Evolutionary conservation across 164 flowering plant species (phyloP).

Genomic region (Vitis riparia): DNA sequence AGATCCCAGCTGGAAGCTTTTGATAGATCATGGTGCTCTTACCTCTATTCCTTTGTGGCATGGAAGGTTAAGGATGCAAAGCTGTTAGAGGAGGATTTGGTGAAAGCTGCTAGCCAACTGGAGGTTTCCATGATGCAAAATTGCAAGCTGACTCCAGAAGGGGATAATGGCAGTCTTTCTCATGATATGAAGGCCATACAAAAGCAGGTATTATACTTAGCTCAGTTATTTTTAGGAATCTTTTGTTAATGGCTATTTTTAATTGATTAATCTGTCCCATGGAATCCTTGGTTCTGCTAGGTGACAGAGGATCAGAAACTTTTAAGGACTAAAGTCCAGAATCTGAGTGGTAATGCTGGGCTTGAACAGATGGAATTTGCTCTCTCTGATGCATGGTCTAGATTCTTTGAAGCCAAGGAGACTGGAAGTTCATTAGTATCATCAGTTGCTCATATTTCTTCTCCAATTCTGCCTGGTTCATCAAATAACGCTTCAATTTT

Average conservation of each 20-base stretch:
- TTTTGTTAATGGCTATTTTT: no score
- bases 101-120: slow-evolving; percentile 91
- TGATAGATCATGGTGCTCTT: slow-evolving; percentile 93
- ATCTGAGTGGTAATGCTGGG: slow-evolving; percentile 89
- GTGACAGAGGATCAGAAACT: slow-evolving; percentile 86
- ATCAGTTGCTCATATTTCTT: slow-evolving; percentile 35
- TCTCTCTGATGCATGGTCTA: slow-evolving; percentile 64
- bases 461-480: slow-evolving; percentile 34
- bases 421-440: slow-evolving; percentile 50
- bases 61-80: slow-evolving; percentile 99
- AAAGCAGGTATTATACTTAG: slow-evolving; percentile 61
- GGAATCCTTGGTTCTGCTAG: slow-evolving; percentile 24
- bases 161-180: slow-evolving; percentile 50
- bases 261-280: no score
- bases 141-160: slow-evolving; percentile 79
- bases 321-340: slow-evolving; percentile 77
- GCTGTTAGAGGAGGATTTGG: slow-evolving; percentile 87
- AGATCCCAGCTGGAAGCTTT: slow-evolving; percentile 76
- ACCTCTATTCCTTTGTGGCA: slow-evolving; percentile 76
- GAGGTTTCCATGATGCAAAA: slow-evolving; percentile 96
- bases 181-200: slow-evolving; percentile 92
- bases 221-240: no score
- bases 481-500: slow-evolving; percentile 24
- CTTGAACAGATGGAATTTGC: slow-evolving; percentile 85
- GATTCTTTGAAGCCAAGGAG: slow-evolving; percentile 66